Base-by-base conservation (phyloP, 768 basidiomycete species). In the Lactifluus echinatus region DNA sequence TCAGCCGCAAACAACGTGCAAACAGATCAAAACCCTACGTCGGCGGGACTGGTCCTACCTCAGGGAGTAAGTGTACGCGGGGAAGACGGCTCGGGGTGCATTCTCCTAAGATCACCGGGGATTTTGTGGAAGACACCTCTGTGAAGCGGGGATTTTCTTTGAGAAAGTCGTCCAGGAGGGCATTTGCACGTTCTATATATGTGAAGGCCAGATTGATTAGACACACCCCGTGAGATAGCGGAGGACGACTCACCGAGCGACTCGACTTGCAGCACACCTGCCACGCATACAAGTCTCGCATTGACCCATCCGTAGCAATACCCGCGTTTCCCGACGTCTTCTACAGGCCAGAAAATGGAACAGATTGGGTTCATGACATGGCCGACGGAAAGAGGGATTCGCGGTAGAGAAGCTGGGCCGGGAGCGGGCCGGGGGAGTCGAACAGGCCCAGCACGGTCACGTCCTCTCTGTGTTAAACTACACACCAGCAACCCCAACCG, bases 251-350 rank as follows among this genome's bases (percentile, higher is more conserved):
- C 11, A 61, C 60, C 47, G 26, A 48, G 40, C 4, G 60, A 59
- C 11, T 8, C 51, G 1, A 50, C 57, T 36, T 36, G 51, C 11
- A 61, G 57, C 12, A 61, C 60, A 17, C 60, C 60, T 2, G 60
- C 60, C 19, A 53, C 60, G 29, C 60, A 61, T 36, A 59, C 40
- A 10, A 60, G 44, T 15, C 49, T 50, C 6, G 42, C 19, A 23
- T 62, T 60, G 39, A 50, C 34, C 61, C 61, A 62, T 10, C 61
- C 61, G 23, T 62, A 62, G 49, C 52, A 54, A 58, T 54, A 62
- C 31, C 61, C 61, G 8, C 28, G 39, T 34, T 26, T 29, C n/a
- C 43, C 58, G 3, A 39, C 26, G 43, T 62, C 61, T 55, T 62
- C 61, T 23, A 60, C 29, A 28, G 61, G 61, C 61, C 61, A 62